Conservation (phyloP, 208 protist species). For the Acanthamoeba sp. region DNA sequence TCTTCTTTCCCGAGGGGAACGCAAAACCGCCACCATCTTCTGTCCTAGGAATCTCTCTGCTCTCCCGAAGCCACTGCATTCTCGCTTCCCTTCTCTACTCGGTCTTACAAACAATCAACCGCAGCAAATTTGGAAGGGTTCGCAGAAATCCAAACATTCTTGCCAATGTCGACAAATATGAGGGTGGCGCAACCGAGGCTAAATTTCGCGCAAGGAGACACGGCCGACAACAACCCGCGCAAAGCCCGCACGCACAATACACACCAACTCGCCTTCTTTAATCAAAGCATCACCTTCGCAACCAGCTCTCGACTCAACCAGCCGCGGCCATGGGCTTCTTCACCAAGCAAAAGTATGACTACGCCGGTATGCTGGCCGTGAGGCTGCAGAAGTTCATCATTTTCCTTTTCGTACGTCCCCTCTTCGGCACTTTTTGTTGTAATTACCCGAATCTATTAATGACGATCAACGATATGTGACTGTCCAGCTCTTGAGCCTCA, state of each 20-base stretch:
- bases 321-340: constrained; percentile 57
- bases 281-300: not conserved
- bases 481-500: not conserved
- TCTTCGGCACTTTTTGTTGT: not conserved
- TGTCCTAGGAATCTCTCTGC: not conserved
- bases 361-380: constrained; percentile 38
- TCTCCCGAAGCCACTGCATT: constrained; percentile 63
- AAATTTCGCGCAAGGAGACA: not conserved
- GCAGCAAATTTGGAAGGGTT: too few relatives aligned
- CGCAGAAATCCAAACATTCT: not conserved
- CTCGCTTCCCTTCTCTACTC: not conserved
- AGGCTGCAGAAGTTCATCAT: constrained; percentile 72
- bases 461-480: not conserved
- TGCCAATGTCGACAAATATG: too few relatives aligned
- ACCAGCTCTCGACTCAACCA: too few relatives aligned
- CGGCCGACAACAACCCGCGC: not conserved
- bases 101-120: too few relatives aligned
- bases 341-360: constrained; percentile 49
- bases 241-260: not conserved
- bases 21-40: not conserved
- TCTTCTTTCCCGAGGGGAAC: not conserved
- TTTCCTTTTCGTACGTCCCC: constrained; percentile 35
- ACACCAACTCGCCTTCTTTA: too few relatives aligned
- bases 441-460: too few relatives aligned
- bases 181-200: not conserved